Evolutionary conservation across 2,329 filamentous ascomycete genomes (phyloP), one percentile per base, ranked within the genome.

Genomic region (Venturiaceae sp.): DNA sequence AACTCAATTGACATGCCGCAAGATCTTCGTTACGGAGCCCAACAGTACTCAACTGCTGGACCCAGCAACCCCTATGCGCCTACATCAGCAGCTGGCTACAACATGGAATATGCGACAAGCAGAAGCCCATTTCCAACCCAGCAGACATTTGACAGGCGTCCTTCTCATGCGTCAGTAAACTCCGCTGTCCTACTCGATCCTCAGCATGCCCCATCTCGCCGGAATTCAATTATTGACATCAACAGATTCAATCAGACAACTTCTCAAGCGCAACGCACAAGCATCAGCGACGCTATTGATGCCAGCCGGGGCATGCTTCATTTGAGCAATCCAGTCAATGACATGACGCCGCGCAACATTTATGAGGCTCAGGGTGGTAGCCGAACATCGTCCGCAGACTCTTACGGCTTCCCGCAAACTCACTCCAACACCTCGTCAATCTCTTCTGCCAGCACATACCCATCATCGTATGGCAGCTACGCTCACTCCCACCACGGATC

Each of bases 241-340:
- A 74, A 76, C 71, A 80, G 81, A 74, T 81, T 83, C 71, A 77
- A 75, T 64, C 74, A 82, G 55, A 77, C 74, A 71, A 55, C 59
- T 8, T 28, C 57, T 82, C 70, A 74, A 76, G 83, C 75, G 69
- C 85, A 78, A 54, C 78, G 80, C 58, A 80, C 86, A 65, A 87
- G 85, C 65, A 95, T 92, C 71, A 89, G 87, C 64, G 92, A 96
- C 69, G 90, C 90, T 30, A 84, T 97, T 59, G 92, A 96, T 71
- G 92, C 92, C 26, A 92, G 91, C 70, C 88, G 94, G 62, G 90
- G 91, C 65, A 96, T 97, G 89, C 82, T 96, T 28, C 90, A 91
- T 37, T 88, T 97, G 82, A 95, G 90, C 80, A 91, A 96, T 75
- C 21, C 44, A 7, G 44, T 50, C 1, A 65, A 68, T 8, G 91